Percentiles rank a stretch among this genome's conserved stretches.
phyloP scores from a whole-genome alignment of 345 rosid genomes.

The Pistacia integerrima region DNA sequence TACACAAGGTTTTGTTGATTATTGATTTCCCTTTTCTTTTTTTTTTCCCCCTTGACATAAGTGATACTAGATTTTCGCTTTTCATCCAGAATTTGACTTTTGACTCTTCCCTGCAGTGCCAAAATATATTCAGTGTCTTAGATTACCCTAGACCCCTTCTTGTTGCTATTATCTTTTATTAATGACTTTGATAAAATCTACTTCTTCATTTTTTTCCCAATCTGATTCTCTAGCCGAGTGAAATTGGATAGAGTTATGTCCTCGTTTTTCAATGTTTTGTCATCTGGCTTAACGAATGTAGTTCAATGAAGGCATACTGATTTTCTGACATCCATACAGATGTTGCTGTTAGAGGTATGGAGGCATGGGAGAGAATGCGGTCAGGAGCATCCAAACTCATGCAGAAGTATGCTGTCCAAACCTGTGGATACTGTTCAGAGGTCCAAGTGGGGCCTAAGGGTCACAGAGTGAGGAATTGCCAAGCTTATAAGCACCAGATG shows the following conservation, averaged over 20 bases:
- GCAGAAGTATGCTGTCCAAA: slow-evolving; percentile 47
- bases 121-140: no score
- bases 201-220: background rate
- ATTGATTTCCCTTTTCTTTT: no score
- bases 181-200: no score
- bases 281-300: background rate
- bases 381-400: slow-evolving; percentile 10
- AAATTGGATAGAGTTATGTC: no score
- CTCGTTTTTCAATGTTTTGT: no score
- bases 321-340: slow-evolving; percentile 15
- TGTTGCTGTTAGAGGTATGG: slow-evolving; percentile 39
- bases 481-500: slow-evolving; percentile 60
- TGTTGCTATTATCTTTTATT: no score
- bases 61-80: no score
- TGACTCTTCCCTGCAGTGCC: slow-evolving; percentile 23
- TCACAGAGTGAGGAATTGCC: slow-evolving; percentile 50
- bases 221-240: background rate
- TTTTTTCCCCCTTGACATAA: no score
- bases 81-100: background rate
- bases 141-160: no score
- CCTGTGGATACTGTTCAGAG: slow-evolving; percentile 55
- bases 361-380: slow-evolving; percentile 44
- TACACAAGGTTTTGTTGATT: slow-evolving; percentile 26
- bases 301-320: background rate
- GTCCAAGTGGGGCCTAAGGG: slow-evolving; percentile 58